These are phyloP conservation scores for Cladosporium sp. DNA, from an alignment of 2,329 filamentous ascomycete species.

Conservation along the genomic window DNA sequence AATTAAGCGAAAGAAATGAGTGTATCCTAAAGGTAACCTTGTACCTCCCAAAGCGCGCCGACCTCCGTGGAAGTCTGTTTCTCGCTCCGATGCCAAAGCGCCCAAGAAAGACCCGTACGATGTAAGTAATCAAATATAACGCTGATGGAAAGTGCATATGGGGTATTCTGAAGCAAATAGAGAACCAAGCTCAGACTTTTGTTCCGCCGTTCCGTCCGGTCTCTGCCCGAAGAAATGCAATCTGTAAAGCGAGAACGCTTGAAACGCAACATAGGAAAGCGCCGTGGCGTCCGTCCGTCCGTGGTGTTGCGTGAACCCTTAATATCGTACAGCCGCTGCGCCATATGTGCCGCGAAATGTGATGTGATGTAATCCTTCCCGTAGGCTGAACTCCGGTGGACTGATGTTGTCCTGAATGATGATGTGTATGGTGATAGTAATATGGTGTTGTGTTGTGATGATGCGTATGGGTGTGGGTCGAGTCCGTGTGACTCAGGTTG, in stretches of 20 bases:
- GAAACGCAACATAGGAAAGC: neutral
- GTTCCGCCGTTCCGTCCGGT: conserved; percentile 1
- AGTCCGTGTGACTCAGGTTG: conserved; percentile 11
- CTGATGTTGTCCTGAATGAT: conserved; percentile 7
- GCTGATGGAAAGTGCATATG: conserved; percentile 6
- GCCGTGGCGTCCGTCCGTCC: conserved; percentile 9
- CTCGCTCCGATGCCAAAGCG: neutral
- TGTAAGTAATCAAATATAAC: conserved; percentile 7
- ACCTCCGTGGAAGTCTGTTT: neutral
- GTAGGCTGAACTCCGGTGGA: conserved; percentile 15
- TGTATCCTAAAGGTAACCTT: conserved; percentile 1
- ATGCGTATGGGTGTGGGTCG: conserved; percentile 5
- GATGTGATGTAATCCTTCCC: conserved; percentile 6
- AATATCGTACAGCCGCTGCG: conserved; percentile 17
- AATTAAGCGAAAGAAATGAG: conserved; percentile 15
- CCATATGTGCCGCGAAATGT: conserved; percentile 15
- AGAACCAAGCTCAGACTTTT: conserved; percentile 2
- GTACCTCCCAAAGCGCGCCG: conserved; percentile 11
- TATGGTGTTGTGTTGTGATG: conserved; percentile 4
- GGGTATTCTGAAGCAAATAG: conserved; percentile 9
- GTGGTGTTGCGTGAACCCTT: conserved; percentile 4
- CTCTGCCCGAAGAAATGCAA: conserved; percentile 11
- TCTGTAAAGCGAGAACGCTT: conserved; percentile 9
- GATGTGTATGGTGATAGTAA: conserved; percentile 11
- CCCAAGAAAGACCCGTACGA: neutral